Percentiles rank a stretch among this genome's conserved stretches.
phyloP scores from a whole-genome alignment of 148 eudicot species.

The Bassia scoparia region DNA sequence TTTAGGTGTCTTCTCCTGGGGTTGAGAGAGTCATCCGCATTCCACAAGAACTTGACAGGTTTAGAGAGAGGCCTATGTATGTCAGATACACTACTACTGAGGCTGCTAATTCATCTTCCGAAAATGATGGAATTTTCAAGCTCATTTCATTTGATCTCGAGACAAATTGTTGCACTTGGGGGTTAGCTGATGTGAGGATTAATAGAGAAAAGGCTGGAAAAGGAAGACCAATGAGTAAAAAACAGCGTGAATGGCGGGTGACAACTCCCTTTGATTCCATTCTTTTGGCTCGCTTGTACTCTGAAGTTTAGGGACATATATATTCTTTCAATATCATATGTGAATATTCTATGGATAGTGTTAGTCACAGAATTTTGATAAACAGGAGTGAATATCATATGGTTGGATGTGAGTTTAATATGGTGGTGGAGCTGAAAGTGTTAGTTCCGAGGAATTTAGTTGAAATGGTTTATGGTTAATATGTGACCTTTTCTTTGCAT shows the following conservation, averaged over 20 bases:
- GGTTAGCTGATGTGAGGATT: constrained; percentile 65
- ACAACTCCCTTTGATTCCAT: constrained; percentile 60
- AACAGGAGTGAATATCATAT: not conserved
- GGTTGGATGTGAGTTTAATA: too few species aligned
- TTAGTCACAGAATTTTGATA: not conserved
- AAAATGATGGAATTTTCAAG: constrained; percentile 63
- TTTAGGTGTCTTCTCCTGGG: constrained; percentile 89
- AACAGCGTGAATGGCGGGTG: constrained; percentile 76
- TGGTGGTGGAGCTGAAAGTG: too few species aligned
- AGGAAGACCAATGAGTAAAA: constrained; percentile 82
- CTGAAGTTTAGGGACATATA: constrained; percentile 38
- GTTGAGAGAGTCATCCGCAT: constrained; percentile 70
- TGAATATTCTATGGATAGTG: constrained; percentile 11
- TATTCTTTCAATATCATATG: too few species aligned
- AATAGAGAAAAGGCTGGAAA: constrained; percentile 83
- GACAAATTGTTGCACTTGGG: constrained; percentile 62
- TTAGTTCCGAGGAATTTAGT: not conserved
- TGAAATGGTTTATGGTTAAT: not conserved
- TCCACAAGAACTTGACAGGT: constrained; percentile 80
- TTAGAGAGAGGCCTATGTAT: constrained; percentile 68
- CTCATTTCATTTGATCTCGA: constrained; percentile 57
- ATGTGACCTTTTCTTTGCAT: too few species aligned
- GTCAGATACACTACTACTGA: constrained; percentile 49
- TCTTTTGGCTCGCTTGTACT: constrained; percentile 51
- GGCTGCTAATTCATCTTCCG: constrained; percentile 32